Percentiles rank a stretch among this genome's conserved stretches.
phyloP scores from a whole-genome alignment of 306 rosid species.

The Acacia crassicarpa region DNA sequence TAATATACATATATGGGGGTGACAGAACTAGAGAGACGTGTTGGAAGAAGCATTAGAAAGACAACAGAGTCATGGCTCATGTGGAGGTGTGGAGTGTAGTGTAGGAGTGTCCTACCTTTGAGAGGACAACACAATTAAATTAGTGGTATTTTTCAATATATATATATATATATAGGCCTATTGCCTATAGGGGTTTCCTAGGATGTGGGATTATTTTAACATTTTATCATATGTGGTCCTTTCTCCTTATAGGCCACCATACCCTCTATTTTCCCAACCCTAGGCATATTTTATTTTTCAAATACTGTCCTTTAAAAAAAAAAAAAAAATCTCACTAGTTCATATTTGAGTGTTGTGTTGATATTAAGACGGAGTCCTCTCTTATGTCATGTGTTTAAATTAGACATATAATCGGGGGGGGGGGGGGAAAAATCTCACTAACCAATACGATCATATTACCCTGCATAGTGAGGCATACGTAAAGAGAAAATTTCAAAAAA shows the following conservation, averaged over 20 bases:
- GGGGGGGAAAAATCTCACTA: too few species aligned
- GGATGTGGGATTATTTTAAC: background rate
- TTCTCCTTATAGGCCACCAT: background rate
- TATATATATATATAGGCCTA: background rate
- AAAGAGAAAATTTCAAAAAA: too few species aligned
- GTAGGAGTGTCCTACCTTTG: constrained; percentile 10
- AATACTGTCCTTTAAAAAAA: too few species aligned
- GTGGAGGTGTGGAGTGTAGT: background rate
- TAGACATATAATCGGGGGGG: too few species aligned
- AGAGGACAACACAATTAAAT: background rate
- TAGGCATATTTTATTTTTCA: background rate
- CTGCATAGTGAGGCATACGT: too few species aligned
- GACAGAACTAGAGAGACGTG: background rate
- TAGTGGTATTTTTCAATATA: background rate
- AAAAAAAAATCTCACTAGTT: too few species aligned
- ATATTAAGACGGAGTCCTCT: too few species aligned
- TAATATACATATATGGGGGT: background rate
- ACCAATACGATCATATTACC: too few species aligned
- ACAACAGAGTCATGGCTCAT: constrained; percentile 18
- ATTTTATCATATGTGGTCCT: background rate
- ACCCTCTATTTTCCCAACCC: background rate
- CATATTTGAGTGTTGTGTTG: too few species aligned
- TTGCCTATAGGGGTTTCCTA: background rate
- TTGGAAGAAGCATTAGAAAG: too few species aligned
- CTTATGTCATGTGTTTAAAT: too few species aligned